These are phyloP conservation scores for Metschnikowia baotianmanensis DNA, from an alignment of 805 yeast species.

Conservation along the genomic window DNA sequence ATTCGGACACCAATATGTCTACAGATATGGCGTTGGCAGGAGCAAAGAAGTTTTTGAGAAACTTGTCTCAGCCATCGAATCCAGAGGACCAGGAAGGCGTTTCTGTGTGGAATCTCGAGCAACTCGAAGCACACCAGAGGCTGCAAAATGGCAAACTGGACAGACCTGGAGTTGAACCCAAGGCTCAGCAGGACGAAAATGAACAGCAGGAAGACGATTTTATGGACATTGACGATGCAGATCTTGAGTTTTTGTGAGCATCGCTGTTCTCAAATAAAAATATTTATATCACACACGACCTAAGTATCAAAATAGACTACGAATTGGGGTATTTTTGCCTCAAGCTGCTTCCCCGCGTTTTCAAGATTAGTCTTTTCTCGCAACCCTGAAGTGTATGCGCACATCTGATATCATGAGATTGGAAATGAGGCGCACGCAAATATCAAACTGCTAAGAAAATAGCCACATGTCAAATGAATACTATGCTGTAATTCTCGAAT, in stretches of 20 bases:
- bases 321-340: no score
- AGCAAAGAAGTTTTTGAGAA: conserved; percentile 87
- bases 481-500: conserved; percentile 20
- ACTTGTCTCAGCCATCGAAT: conserved; percentile 91
- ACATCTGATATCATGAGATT: no score
- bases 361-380: no score
- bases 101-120: conserved; percentile 85
- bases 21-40: conserved; percentile 97
- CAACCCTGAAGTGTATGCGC: no score
- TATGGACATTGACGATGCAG: conserved; percentile 49
- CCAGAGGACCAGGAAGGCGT: conserved; percentile 91
- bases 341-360: no score
- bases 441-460: neutral
- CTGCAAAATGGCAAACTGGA: conserved; percentile 38
- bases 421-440: no score
- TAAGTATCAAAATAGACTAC: no score
- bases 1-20: conserved; percentile 87
- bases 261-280: no score
- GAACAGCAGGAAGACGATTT: conserved; percentile 35
- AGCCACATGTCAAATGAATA: conserved; percentile 20
- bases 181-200: conserved; percentile 1
- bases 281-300: no score
- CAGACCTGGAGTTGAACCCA: conserved; percentile 15
- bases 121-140: conserved; percentile 56
- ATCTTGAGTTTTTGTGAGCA: conserved; percentile 34